Conservation (phyloP, 78 protist genomes). For the Tieghemostelium lacteum region DNA sequence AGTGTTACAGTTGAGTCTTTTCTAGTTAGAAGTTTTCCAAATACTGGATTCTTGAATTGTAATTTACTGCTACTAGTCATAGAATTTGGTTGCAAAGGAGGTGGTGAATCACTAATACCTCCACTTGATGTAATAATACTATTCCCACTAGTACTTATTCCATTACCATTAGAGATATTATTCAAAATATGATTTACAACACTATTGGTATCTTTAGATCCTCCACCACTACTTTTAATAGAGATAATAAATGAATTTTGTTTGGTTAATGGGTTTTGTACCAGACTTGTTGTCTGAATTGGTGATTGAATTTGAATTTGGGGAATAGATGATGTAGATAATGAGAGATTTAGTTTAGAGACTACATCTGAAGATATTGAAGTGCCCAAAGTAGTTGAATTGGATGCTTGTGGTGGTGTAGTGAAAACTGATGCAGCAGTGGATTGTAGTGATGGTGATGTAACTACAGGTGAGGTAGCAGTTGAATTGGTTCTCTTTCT, state of each 20-base stretch:
- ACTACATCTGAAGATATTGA: neutral
- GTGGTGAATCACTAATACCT: neutral
- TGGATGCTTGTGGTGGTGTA: constrained; percentile 9
- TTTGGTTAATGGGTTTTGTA: neutral
- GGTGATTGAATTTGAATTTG: neutral
- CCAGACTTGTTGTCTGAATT: neutral
- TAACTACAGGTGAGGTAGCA: neutral
- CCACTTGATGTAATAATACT: neutral
- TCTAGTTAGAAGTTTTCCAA: constrained; percentile 62
- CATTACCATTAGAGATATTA: neutral
- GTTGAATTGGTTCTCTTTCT: constrained; percentile 10
- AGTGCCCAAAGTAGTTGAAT: neutral
- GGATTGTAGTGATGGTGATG: neutral
- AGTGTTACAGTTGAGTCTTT: constrained; percentile 39
- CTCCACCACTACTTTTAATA: neutral
- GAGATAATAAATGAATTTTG: neutral
- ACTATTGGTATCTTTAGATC: no score
- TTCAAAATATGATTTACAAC: no score
- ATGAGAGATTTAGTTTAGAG: neutral
- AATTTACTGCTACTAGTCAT: neutral
- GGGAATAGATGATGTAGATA: neutral
- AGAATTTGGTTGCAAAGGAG: no score
- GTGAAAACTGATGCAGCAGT: neutral
- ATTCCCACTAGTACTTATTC: no score
- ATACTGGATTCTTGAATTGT: constrained; percentile 64